phyloP scores from a whole-genome alignment of 306 rosid species.

The Gastrolobium villosum region DNA sequence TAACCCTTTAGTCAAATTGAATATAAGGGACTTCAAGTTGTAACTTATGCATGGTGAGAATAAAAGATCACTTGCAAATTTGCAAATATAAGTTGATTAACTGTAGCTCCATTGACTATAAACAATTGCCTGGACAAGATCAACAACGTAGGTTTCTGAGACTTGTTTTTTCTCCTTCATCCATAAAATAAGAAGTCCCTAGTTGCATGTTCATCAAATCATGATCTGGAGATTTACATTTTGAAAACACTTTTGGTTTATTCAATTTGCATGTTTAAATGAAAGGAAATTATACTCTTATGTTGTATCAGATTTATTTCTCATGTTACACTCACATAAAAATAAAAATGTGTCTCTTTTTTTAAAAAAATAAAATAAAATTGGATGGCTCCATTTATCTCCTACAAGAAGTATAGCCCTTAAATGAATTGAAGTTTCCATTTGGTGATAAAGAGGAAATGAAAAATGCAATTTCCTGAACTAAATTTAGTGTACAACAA shows the following conservation, averaged over 20 bases:
- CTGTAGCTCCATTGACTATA: background rate
- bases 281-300: background rate
- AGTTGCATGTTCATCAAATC: background rate
- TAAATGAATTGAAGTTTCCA: constrained; percentile 10
- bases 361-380: no score
- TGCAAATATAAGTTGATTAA: background rate
- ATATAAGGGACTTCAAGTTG: background rate
- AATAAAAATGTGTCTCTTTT: no score
- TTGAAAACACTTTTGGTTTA: background rate
- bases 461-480: background rate
- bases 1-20: background rate
- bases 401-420: no score
- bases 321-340: no score
- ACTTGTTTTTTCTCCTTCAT: background rate
- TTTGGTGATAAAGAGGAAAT: background rate
- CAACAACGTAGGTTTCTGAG: no score
- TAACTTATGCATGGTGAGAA: background rate
- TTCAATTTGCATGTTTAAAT: constrained; percentile 11
- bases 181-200: background rate
- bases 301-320: no score
- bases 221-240: background rate
- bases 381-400: no score
- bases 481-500: constrained; percentile 3
- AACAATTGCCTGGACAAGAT: background rate
- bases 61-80: background rate